Base-by-base conservation (phyloP, 2,329 filamentous ascomycete species). In the Dissoconium aciculare region DNA sequence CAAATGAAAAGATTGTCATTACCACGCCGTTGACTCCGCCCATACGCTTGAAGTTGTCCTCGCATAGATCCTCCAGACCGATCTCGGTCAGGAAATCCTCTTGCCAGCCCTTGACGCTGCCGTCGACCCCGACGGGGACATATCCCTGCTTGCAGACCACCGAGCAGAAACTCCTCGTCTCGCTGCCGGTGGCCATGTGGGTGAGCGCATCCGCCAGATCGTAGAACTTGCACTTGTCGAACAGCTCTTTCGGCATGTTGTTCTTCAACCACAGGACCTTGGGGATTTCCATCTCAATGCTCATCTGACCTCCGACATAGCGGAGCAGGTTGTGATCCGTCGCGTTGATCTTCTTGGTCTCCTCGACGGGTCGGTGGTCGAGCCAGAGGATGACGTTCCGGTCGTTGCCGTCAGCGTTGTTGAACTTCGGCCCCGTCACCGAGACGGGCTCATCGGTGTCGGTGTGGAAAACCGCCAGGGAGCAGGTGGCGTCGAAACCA, bases 241-340 rank as follows among this genome's bases (percentile, higher is more conserved):
- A 98, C 11, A 89, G 65, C 47, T 93, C 81, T 33, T 78, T 68
- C 2, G 89, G 79, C 89, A 98, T 95, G 60, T 95, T 72, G 58
- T 93, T 93, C 69, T 95, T 95, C 52, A 98, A 68, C 89, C 89
- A 98, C 35, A 95, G 67, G 1, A 94, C 82, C 62, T 98, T 98
- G 41, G 89, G 89, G 33, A 98, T 91, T 57, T 98, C 89, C 89
- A 98, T 98, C 64, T 98, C 89, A 42, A 94, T 87, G 54, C 83
- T 93, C 89, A 98, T 98, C 54, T 79, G 87, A 40, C 89, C 89
- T 45, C 89, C 89, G 11, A 98, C 89, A 52, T 98, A 98, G 50
- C 84, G 79, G 36, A 98, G 71, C 32, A 98, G 66, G 56, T 91
- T 89, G 64, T 98, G 89, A 31, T 76, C 69, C 3, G 89, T 95